These are phyloP conservation scores for Rhizopogon vesiculosus DNA, from an alignment of 768 basidiomycete genomes.

Conservation along the genomic window DNA sequence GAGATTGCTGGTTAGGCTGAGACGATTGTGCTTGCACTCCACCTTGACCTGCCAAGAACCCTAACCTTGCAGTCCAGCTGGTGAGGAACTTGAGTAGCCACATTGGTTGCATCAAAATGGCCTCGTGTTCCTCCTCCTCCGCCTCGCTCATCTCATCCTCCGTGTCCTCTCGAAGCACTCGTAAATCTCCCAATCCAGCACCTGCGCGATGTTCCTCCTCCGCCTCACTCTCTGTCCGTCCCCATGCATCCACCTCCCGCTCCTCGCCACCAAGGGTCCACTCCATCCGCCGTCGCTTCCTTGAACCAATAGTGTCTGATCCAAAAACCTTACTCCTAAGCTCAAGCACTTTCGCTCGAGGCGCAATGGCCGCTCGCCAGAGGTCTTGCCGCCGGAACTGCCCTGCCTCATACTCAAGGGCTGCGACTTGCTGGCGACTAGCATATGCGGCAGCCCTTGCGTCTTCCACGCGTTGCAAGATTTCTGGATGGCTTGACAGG, in stretches of 20 bases:
- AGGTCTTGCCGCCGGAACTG: conserved; percentile 64
- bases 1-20: not conserved
- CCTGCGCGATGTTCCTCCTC: conserved; percentile 55
- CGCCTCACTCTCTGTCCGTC: conserved; percentile 72
- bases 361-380: conserved; percentile 59
- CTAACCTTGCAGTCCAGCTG: conserved; percentile 69
- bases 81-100: conserved; percentile 77
- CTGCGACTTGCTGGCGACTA: conserved; percentile 45
- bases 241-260: conserved; percentile 59
- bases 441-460: conserved; percentile 47
- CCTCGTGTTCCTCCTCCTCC: conserved; percentile 22
- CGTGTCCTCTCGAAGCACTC: conserved; percentile 22
- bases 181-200: conserved; percentile 10
- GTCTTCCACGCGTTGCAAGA: conserved; percentile 47
- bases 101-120: conserved; percentile 58
- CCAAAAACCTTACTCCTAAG: conserved; percentile 70
- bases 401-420: conserved; percentile 66
- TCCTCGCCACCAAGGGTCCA: conserved; percentile 64
- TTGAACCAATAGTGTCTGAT: conserved; percentile 43
- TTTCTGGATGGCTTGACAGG: conserved; percentile 41
- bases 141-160: conserved; percentile 24
- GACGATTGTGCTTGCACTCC: conserved; percentile 6
- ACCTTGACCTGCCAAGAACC: conserved; percentile 28
- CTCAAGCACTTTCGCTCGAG: conserved; percentile 58
- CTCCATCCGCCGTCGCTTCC: conserved; percentile 60